Percentiles rank a stretch among this genome's conserved stretches.
phyloP scores from a whole-genome alignment of 2,329 filamentous ascomycete species.

The Bipolaris zeicola region DNA sequence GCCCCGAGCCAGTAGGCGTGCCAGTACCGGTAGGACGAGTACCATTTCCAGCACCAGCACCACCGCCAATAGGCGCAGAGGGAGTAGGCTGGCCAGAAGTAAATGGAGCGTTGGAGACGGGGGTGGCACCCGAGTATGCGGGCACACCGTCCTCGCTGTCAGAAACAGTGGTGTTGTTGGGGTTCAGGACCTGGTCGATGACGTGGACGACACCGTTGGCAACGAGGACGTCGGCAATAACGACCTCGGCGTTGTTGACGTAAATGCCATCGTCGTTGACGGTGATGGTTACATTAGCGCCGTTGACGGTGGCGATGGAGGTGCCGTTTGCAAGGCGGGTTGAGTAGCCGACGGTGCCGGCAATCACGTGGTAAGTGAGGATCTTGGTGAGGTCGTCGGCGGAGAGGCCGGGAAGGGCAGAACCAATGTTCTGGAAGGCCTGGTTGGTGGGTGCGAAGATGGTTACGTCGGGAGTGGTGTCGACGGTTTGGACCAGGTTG shows the following conservation, averaged over 20 bases:
- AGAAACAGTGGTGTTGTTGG: slow-evolving; percentile 54
- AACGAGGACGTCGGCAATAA: slow-evolving; percentile 51
- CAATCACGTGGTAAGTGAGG: slow-evolving; percentile 69
- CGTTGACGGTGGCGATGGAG: slow-evolving; percentile 45
- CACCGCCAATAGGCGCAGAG: slow-evolving; percentile 23
- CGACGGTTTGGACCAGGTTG: slow-evolving; percentile 50
- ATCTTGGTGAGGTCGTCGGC: slow-evolving; percentile 57
- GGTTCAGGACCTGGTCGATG: slow-evolving; percentile 64
- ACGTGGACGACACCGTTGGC: slow-evolving; percentile 58
- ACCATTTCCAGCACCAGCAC: slow-evolving; percentile 16
- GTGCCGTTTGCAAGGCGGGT: slow-evolving; percentile 51
- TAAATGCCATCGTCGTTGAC: slow-evolving; percentile 46
- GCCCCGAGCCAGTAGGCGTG: not conserved
- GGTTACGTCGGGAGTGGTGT: slow-evolving; percentile 58
- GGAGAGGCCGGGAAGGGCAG: slow-evolving; percentile 56
- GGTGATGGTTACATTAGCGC: slow-evolving; percentile 49
- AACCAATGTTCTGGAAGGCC: slow-evolving; percentile 64
- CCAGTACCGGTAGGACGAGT: too few species aligned
- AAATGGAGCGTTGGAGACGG: slow-evolving; percentile 58
- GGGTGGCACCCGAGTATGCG: slow-evolving; percentile 60
- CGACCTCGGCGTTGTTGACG: slow-evolving; percentile 53
- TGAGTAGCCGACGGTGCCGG: slow-evolving; percentile 61
- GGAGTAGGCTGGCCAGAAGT: slow-evolving; percentile 58
- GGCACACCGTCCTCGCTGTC: slow-evolving; percentile 51
- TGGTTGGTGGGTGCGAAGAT: slow-evolving; percentile 68